Base-by-base conservation (phyloP, 805 yeast species). In the Yarrowia hollandica region DNA sequence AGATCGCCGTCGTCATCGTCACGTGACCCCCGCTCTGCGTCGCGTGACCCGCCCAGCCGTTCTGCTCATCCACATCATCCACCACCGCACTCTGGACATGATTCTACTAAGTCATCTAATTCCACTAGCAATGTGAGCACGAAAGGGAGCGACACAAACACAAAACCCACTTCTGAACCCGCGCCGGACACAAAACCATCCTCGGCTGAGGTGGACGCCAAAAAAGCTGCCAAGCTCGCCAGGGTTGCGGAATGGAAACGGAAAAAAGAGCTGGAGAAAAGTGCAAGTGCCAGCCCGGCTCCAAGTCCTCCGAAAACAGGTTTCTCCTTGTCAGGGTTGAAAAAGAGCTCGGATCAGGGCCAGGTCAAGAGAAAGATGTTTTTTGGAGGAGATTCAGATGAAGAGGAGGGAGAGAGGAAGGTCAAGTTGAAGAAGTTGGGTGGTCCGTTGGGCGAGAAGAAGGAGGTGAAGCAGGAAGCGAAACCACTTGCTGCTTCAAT, bases 171-270 rank as follows among this genome's bases (percentile, higher is more conserved):
- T n/a, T n/a, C n/a, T n/a, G n/a, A n/a, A n/a, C n/a, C n/a, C n/a
- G n/a, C n/a, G n/a, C n/a, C n/a, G n/a, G n/a, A n/a, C n/a, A n/a
- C n/a, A n/a, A n/a, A n/a, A n/a, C n/a, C n/a, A n/a, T n/a, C n/a
- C n/a, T n/a, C n/a, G 38, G 26, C 54, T 10, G 54, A 44, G 5
- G n/a, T 31, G 16, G 78, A 73, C 61, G 74, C 72, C 58, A 72
- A 71, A 60, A 67, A 69, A 28, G 67, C 71, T 58, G 69, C 70
- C 56, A 75, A 89, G 57, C 79, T 79, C 62, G 83, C 80, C 62
- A 79, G 77, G 64, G 66, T 84, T 50, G 81, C 81, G 5, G 78
- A 78, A 42, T 85, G 89, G 89, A 83, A 81, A 65, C 74, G 72
- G 64, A 81, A 81, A 69, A 82, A 81, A 15, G 58, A 35, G 66